Evolutionary conservation across 2,329 filamentous ascomycete genomes (phyloP), one percentile per base, ranked within the genome.

Genomic region (Fusarium nanum): DNA sequence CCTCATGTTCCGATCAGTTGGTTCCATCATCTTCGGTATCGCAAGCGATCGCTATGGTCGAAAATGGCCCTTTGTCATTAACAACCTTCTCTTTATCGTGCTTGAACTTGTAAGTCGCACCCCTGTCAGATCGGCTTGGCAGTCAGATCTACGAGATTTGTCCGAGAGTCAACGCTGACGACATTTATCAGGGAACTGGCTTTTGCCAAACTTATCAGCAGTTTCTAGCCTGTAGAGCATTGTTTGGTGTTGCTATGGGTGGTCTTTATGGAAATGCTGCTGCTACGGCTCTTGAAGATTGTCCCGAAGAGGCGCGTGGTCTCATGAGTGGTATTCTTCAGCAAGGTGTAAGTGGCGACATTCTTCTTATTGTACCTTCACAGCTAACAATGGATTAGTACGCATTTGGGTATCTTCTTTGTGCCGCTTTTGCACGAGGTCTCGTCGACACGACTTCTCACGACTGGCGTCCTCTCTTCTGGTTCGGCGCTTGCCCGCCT

Each of bases 401-500:
- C 81, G 91, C 80, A 2, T 84, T 87, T 55, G 86, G 92, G 14
- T 94, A 94, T 76, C 84, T 92, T 2, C 81, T 88, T 13, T 84
- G 84, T 3, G 81, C 86, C 0, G 86, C 87, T 16, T 89, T 92
- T 70, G 80, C 87, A 13, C 83, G 89, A 10, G 93, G 85, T 7
- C 85, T 96, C 9, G 88, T 94, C 52, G 83, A 92, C 78, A 96
- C 93, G 2, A 95, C 93, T 1, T 79, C 88, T 2, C 91, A 97
- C 76, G 89, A 86, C 55, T 97, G 94, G 94, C 86, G 94, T 10
- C 93, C 93, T 1, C 83, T 97, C 1, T 97, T 90, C 83, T 97
- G 94, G 93, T 97, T 97, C 78, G 93, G 91, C 14, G 93, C 93
- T 8, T 87, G 90, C 40, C 92, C 93, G 0, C 94, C 94, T 0